phyloP scores from a whole-genome alignment of 139 green algal genomes.

The Chlamydomonas sp. region DNA sequence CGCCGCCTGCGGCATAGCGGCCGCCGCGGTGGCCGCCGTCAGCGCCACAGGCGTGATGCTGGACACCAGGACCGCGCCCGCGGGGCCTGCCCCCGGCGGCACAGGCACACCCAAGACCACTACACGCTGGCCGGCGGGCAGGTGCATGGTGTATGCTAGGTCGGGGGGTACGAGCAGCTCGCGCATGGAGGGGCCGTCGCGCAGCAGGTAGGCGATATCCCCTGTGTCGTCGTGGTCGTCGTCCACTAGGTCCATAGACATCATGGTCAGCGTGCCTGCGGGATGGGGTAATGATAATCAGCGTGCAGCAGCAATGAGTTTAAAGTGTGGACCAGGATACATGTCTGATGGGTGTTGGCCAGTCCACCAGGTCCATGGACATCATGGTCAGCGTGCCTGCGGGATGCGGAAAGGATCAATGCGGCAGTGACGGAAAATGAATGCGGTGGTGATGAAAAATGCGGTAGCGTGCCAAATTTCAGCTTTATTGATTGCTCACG shows the following conservation, averaged over 20 bases:
- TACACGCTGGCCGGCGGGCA: neutral
- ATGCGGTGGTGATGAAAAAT: too few relatives aligned
- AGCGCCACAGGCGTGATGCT: too few relatives aligned
- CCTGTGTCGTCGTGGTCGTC: neutral
- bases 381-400: slow-evolving; percentile 33
- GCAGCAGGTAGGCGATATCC: slow-evolving; percentile 7
- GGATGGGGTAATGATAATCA: too few relatives aligned
- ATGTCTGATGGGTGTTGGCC: too few relatives aligned
- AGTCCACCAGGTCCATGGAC: neutral
- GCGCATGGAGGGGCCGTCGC: neutral
- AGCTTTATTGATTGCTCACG: too few relatives aligned
- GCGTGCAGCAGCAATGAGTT: too few relatives aligned
- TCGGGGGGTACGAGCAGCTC: slow-evolving; percentile 6
- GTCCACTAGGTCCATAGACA: neutral
- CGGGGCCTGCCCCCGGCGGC: neutral
- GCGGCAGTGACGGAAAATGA: too few relatives aligned
- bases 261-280: slow-evolving; percentile 30
- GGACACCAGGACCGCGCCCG: too few relatives aligned
- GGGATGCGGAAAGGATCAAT: neutral
- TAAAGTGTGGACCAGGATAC: too few relatives aligned
- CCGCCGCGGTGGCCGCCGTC: too few relatives aligned
- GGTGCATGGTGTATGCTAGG: neutral
- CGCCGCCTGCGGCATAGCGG: too few relatives aligned
- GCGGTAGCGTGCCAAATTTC: too few relatives aligned
- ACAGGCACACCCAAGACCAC: neutral